A percentile compares a stretch with the other conserved stretches of the same genome.
Evolutionary conservation across 2,329 filamentous ascomycete genomes (phyloP).

Genomic region (Aspergillus fijiensis): DNA sequence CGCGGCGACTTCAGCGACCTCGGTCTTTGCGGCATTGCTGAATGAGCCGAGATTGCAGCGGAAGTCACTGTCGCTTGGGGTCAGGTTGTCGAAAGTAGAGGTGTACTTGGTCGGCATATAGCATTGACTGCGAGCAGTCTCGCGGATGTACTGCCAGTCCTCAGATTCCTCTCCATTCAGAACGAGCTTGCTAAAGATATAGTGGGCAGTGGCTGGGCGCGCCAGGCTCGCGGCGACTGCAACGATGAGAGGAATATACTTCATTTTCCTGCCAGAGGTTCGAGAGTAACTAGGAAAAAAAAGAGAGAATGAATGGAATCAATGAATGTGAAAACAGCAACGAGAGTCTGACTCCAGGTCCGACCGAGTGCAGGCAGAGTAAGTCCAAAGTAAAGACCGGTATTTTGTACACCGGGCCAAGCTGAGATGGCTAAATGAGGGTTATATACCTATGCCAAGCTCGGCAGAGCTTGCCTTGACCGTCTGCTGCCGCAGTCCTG

Average conservation of each 20-base stretch:
- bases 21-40: conserved; percentile 19
- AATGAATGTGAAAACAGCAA: neutral
- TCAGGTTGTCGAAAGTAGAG: conserved; percentile 17
- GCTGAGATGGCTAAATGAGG: neutral
- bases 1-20: conserved; percentile 17
- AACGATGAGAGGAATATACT: conserved; percentile 10
- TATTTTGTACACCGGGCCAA: neutral
- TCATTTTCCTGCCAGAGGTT: conserved; percentile 5
- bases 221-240: conserved; percentile 8
- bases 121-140: conserved; percentile 14
- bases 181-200: conserved; percentile 21
- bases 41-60: conserved; percentile 22
- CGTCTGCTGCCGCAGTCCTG: no score
- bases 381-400: neutral
- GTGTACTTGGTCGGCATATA: conserved; percentile 21
- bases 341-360: neutral
- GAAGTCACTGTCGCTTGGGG: conserved; percentile 19
- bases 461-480: neutral
- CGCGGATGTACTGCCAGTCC: conserved; percentile 20
- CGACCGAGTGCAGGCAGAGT: neutral
- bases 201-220: conserved; percentile 13
- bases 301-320: neutral
- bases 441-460: neutral
- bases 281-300: neutral
- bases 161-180: conserved; percentile 11